These are phyloP conservation scores for Paraglomus brasilianum DNA, from an alignment of 192 early-diverging fungal species.

Conservation along the genomic window DNA sequence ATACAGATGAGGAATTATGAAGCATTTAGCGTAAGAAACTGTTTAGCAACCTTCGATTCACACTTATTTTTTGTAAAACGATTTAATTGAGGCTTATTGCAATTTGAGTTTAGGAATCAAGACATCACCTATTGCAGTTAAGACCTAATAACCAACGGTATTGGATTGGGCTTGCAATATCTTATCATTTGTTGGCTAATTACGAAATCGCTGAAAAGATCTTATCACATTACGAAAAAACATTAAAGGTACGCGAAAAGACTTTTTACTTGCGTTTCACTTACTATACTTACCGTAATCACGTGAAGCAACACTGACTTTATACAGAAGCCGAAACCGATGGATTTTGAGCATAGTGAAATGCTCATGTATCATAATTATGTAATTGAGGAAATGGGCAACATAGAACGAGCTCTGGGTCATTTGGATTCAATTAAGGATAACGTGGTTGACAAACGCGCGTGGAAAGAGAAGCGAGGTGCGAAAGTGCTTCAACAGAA, in stretches of 20 bases:
- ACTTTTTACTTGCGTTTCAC: background rate
- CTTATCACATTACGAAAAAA: slow-evolving; percentile 66
- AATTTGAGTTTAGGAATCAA: slow-evolving; percentile 59
- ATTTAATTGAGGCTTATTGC: slow-evolving; percentile 2
- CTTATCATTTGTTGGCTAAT: slow-evolving; percentile 78
- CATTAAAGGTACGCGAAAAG: slow-evolving; percentile 53
- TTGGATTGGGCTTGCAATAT: slow-evolving; percentile 85
- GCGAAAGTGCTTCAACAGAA: no score
- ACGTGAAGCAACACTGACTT: background rate
- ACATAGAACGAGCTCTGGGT: slow-evolving; percentile 72
- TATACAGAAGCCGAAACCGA: slow-evolving; percentile 30
- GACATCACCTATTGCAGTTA: slow-evolving; percentile 64
- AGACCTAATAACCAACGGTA: slow-evolving; percentile 67
- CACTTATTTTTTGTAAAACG: background rate
- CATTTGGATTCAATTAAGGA: slow-evolving; percentile 72
- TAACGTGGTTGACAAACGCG: slow-evolving; percentile 71
- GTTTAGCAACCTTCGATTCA: slow-evolving; percentile 8
- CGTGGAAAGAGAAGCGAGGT: slow-evolving; percentile 71
- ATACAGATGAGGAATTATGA: slow-evolving; percentile 87
- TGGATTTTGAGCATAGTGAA: slow-evolving; percentile 76
- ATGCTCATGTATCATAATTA: slow-evolving; percentile 83
- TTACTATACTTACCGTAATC: no score
- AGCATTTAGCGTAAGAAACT: slow-evolving; percentile 60
- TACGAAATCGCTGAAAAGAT: slow-evolving; percentile 74
- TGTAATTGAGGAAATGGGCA: slow-evolving; percentile 81